Percentiles rank a stretch among this genome's conserved stretches.
These are phyloP conservation scores for Fraxinus americana DNA, from an alignment of 257 asterid genomes.

Conservation along the genomic window DNA sequence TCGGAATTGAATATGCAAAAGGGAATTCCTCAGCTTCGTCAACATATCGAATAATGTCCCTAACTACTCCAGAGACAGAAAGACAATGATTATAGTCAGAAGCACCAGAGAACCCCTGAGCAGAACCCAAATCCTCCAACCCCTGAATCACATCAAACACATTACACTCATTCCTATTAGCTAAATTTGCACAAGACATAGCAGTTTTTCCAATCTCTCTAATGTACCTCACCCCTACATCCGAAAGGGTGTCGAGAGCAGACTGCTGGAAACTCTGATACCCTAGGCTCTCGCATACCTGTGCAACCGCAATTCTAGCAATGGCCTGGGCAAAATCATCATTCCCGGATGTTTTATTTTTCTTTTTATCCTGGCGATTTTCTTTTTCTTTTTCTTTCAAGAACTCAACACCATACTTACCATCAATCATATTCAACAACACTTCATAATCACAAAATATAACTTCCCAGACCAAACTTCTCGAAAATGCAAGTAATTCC, in stretches of 20 bases:
- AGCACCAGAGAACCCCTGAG: not conserved
- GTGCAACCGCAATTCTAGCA: not conserved
- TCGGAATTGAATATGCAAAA: conserved; percentile 60
- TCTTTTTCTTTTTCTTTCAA: conserved; percentile 32
- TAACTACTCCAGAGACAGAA: conserved; percentile 58
- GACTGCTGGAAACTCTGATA: conserved; percentile 72
- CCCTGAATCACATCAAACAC: conserved; percentile 68
- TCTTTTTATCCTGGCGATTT: conserved; percentile 28
- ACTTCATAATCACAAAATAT: conserved; percentile 39
- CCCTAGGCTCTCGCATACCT: conserved; percentile 42
- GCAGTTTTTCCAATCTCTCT: conserved; percentile 53
- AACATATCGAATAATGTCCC: conserved; percentile 44
- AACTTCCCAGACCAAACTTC: conserved; percentile 25
- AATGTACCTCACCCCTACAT: conserved; percentile 68
- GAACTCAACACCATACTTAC: conserved; percentile 49
- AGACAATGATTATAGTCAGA: conserved; percentile 50
- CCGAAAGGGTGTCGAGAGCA: conserved; percentile 66
- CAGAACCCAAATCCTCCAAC: conserved; percentile 49
- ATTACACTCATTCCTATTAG: conserved; percentile 62
- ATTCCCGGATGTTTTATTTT: conserved; percentile 35
- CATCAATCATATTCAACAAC: conserved; percentile 77
- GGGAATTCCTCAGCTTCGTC: conserved; percentile 63
- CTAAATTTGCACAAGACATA: conserved; percentile 51
- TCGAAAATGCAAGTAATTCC: conserved; percentile 3
- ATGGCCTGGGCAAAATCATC: conserved; percentile 24